Percentiles rank a stretch among this genome's conserved stretches.
phyloP scores from a whole-genome alignment of 768 basidiomycete species.

The Phylloporus sp. region DNA sequence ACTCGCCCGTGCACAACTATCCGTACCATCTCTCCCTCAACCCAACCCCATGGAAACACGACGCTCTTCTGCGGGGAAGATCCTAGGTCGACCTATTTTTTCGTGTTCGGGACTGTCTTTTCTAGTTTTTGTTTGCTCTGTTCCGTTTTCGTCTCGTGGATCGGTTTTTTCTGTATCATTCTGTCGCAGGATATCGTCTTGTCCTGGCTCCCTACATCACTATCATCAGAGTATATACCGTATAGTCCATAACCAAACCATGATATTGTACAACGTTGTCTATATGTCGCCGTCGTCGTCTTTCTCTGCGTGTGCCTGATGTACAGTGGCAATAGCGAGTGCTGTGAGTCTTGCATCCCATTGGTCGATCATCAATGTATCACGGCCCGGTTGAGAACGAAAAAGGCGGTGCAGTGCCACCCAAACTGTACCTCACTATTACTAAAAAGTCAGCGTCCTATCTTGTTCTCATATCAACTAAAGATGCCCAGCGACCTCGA shows the following conservation, averaged over 20 bases:
- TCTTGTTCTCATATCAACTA: constrained; percentile 17
- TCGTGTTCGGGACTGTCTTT: neutral
- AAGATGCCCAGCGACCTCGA: constrained; percentile 54
- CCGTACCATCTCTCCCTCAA: constrained; percentile 37
- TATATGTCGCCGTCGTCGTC: constrained; percentile 17
- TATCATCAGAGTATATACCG: constrained; percentile 28
- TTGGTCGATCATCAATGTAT: too few species aligned
- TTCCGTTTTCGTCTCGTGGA: constrained; percentile 16
- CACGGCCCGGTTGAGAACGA: constrained; percentile 11
- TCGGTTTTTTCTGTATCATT: constrained; percentile 23
- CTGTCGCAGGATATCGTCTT: constrained; percentile 4
- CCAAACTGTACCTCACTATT: constrained; percentile 19
- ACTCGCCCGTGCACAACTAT: constrained; percentile 39
- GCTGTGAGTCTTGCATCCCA: constrained; percentile 14
- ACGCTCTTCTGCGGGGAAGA: constrained; percentile 36
- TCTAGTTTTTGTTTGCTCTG: constrained; percentile 1
- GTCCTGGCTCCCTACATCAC: constrained; percentile 16
- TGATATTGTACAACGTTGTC: constrained; percentile 32
- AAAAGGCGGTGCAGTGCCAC: constrained; percentile 27
- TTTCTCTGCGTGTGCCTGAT: constrained; percentile 22
- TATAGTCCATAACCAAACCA: constrained; percentile 28
- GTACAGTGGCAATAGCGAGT: constrained; percentile 11
- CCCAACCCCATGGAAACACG: constrained; percentile 44
- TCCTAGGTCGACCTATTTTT: constrained; percentile 15
- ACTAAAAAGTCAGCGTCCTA: constrained; percentile 30